A percentile compares a stretch with the other conserved stretches of the same genome.
These are phyloP conservation scores for Hagleromyces aurorensis DNA, from an alignment of 805 yeast species.

Conservation along the genomic window DNA sequence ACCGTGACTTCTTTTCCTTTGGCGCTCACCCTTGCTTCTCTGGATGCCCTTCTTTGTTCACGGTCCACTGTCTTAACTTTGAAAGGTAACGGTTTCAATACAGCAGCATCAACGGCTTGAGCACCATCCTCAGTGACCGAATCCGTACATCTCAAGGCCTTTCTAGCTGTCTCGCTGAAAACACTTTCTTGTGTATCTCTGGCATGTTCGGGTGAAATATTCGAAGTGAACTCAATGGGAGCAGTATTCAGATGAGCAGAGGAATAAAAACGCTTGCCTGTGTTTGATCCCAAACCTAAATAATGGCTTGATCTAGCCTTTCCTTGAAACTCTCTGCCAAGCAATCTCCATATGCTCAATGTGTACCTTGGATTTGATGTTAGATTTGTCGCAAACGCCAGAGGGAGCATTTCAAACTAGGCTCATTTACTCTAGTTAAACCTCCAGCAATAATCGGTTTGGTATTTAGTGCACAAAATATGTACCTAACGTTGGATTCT, in stretches of 20 bases:
- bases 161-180: constrained; percentile 19
- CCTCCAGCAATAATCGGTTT: too few species aligned
- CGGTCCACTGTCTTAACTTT: constrained; percentile 39
- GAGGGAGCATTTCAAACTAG: too few species aligned
- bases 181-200: constrained; percentile 7
- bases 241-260: constrained; percentile 27
- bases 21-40: constrained; percentile 4
- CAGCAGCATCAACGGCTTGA: neutral
- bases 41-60: constrained; percentile 8
- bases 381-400: too few species aligned
- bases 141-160: constrained; percentile 32
- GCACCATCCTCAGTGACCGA: constrained; percentile 19
- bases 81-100: constrained; percentile 38
- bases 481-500: too few species aligned
- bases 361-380: too few species aligned
- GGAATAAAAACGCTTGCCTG: too few species aligned
- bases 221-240: constrained; percentile 34
- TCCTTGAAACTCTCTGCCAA: too few species aligned
- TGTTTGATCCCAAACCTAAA: too few species aligned
- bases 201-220: constrained; percentile 18
- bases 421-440: too few species aligned
- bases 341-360: too few species aligned
- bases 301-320: too few species aligned
- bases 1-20: constrained; percentile 6
- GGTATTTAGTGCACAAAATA: too few species aligned